Conservation (phyloP, 306 rosid species). For the Rosa multiflora region DNA sequence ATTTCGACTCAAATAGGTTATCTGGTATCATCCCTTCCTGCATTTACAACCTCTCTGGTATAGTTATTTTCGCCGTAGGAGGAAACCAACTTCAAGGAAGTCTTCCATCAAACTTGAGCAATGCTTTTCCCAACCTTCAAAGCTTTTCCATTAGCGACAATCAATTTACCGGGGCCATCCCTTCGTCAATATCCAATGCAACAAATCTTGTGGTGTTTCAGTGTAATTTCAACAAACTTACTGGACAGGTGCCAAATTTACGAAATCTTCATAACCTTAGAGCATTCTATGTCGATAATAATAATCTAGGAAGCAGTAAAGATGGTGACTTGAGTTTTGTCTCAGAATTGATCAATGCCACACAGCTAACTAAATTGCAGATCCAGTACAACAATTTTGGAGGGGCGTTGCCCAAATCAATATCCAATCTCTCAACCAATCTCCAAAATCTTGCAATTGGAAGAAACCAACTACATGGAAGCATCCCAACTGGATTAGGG, state of each 20-base stretch:
- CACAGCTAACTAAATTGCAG: accelerated
- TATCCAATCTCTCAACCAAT: background rate
- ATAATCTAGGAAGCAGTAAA: background rate
- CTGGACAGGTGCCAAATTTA: background rate
- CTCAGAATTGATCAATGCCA: background rate
- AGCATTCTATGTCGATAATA: accelerated
- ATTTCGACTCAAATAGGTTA: background rate
- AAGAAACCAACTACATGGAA: background rate
- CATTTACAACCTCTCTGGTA: conserved; percentile 26
- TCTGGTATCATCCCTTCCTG: conserved; percentile 14
- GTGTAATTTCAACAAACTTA: background rate
- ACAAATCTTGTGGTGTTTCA: background rate
- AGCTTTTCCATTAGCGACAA: accelerated
- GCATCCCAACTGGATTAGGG: background rate
- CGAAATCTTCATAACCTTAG: background rate
- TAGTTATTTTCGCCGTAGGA: accelerated
- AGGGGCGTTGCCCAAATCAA: background rate
- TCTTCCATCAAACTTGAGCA: background rate
- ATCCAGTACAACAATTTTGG: background rate
- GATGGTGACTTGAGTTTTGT: background rate
- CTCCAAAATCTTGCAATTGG: background rate
- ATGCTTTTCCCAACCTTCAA: background rate
- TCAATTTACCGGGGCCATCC: background rate
- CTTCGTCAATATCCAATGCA: background rate
- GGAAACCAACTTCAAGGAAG: background rate